Conservation (phyloP, 2,329 filamentous ascomycete genomes). For the Aspergillus sp. region DNA sequence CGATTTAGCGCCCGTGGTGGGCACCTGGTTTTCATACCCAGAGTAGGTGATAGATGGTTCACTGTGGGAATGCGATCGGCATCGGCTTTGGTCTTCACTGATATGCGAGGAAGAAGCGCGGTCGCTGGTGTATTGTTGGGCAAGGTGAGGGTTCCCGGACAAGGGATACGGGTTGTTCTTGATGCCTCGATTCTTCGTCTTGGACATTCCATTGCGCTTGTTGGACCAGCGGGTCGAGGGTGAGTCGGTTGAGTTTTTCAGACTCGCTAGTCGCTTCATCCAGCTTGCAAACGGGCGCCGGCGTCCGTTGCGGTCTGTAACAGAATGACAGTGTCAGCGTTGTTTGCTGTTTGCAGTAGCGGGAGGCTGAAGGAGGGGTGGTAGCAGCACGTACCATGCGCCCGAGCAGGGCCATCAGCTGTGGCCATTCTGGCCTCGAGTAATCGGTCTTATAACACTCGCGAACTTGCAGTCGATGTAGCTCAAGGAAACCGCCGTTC, state of each 20-base stretch:
- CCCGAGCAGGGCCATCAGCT: slow-evolving; percentile 37
- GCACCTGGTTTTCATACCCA: slow-evolving; percentile 59
- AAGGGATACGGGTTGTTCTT: slow-evolving; percentile 91
- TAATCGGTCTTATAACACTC: neutral
- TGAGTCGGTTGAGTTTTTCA: slow-evolving; percentile 70
- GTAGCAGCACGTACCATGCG: slow-evolving; percentile 43
- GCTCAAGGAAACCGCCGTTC: neutral
- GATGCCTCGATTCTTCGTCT: slow-evolving; percentile 59
- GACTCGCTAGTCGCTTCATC: slow-evolving; percentile 89
- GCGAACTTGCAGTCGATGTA: neutral
- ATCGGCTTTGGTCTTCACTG: slow-evolving; percentile 46
- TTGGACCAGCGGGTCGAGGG: slow-evolving; percentile 39
- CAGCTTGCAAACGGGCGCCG: slow-evolving; percentile 86
- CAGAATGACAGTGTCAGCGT: slow-evolving; percentile 23
- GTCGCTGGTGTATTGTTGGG: slow-evolving; percentile 44
- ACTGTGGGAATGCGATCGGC: slow-evolving; percentile 56
- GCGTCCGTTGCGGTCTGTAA: slow-evolving; percentile 68
- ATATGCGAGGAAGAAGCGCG: slow-evolving; percentile 51
- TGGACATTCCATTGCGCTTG: slow-evolving; percentile 34
- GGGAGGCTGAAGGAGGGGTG: neutral
- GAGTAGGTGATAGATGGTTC: slow-evolving; percentile 63
- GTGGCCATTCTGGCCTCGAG: slow-evolving; percentile 29
- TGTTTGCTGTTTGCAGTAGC: slow-evolving; percentile 4
- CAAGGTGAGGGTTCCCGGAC: slow-evolving; percentile 61
- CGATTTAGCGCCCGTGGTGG: slow-evolving; percentile 67